A percentile compares a stretch with the other conserved stretches of the same genome.
Evolutionary conservation across 2,329 filamentous ascomycete species (phyloP).

Genomic region (Cladophialophora carrionii): DNA sequence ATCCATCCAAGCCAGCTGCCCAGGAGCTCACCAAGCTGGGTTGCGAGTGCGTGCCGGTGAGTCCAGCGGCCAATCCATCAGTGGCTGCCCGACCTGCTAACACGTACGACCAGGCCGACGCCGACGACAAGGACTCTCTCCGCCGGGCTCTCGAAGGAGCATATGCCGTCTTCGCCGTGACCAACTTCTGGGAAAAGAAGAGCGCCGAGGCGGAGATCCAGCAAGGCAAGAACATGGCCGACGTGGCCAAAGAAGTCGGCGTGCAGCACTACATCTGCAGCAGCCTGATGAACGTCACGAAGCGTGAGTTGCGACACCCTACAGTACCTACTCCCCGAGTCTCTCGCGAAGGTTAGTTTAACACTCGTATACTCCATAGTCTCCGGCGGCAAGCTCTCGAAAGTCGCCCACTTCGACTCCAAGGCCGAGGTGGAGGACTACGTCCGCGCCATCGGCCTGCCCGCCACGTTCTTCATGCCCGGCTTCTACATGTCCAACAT

Average conservation of each 20-base stretch:
- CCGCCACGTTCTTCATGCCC: conserved; percentile 47
- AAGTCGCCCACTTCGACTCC: conserved; percentile 47
- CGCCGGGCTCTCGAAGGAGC: conserved; percentile 48
- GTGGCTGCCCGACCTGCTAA: conserved; percentile 41
- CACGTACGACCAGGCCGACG: conserved; percentile 44
- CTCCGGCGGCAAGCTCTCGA: conserved; percentile 43
- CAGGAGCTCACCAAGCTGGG: conserved; percentile 40
- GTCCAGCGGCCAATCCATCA: conserved; percentile 29
- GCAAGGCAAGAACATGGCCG: conserved; percentile 45
- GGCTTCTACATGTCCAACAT: conserved; percentile 52
- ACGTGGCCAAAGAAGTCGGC: conserved; percentile 42
- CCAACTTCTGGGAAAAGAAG: conserved; percentile 49
- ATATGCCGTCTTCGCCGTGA: conserved; percentile 56
- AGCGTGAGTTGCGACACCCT: conserved; percentile 30
- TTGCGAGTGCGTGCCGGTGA: conserved; percentile 41
- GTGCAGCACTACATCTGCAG: conserved; percentile 48
- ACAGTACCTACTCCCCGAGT: too few species aligned
- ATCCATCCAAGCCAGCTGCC: conserved; percentile 42
- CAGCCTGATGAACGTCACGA: conserved; percentile 42
- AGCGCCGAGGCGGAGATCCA: conserved; percentile 44
- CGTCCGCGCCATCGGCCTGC: conserved; percentile 42
- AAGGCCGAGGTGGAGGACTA: conserved; percentile 49
- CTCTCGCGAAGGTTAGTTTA: too few species aligned
- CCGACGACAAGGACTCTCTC: conserved; percentile 47
- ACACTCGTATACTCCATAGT: conserved; percentile 14